Evolutionary conservation across 1,139 yeast genomes (phyloP).

Genomic region (Protomyces pachydermus): DNA sequence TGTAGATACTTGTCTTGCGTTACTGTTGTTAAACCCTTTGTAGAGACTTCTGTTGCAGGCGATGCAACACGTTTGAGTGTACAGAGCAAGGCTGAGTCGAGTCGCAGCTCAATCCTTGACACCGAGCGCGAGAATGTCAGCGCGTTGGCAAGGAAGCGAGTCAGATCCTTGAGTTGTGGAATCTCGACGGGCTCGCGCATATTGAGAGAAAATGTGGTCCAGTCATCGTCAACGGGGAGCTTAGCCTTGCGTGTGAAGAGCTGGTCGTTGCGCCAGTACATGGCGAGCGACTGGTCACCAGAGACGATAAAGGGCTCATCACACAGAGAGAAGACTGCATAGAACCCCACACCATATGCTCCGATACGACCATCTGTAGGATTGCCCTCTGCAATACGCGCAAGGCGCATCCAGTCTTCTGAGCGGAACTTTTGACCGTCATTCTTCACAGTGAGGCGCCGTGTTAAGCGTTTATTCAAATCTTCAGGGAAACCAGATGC

Average conservation of each 20-base stretch:
- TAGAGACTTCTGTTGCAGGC: constrained; percentile 33
- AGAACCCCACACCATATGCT: constrained; percentile 99
- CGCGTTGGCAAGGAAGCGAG: constrained; percentile 43
- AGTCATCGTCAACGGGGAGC: constrained; percentile 34
- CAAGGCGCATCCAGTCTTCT: constrained; percentile 43
- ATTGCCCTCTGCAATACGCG: constrained; percentile 45
- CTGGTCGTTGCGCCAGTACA: constrained; percentile 43
- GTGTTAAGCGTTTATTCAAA: neutral
- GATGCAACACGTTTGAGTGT: constrained; percentile 37
- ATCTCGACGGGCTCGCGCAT: constrained; percentile 36
- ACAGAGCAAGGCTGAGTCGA: constrained; percentile 38
- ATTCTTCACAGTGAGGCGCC: constrained; percentile 33
- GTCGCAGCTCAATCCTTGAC: constrained; percentile 36
- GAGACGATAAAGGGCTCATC: constrained; percentile 52
- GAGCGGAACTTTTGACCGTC: constrained; percentile 41
- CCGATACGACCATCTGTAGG: constrained; percentile 98
- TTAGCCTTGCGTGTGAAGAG: constrained; percentile 39
- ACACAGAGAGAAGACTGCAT: constrained; percentile 94
- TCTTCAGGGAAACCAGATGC: neutral
- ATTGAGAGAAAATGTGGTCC: constrained; percentile 43
- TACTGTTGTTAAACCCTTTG: constrained; percentile 33
- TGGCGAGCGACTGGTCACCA: constrained; percentile 39
- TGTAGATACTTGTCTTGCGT: constrained; percentile 34
- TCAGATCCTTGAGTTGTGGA: constrained; percentile 40
- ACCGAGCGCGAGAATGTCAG: constrained; percentile 40